These are phyloP conservation scores for Malus hybrid DNA, from an alignment of 331 rosid genomes.

Conservation along the genomic window DNA sequence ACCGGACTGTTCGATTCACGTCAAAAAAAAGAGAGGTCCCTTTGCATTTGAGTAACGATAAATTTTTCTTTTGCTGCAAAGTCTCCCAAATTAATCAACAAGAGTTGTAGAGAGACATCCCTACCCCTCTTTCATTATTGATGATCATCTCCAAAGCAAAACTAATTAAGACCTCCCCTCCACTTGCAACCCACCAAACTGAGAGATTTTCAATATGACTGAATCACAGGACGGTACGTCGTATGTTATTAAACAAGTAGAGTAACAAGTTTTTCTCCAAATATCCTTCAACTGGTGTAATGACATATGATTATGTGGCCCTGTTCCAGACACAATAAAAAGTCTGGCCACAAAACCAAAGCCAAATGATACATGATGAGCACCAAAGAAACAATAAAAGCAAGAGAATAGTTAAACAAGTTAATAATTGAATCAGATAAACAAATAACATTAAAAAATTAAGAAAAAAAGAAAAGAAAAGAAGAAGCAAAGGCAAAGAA, in stretches of 20 bases:
- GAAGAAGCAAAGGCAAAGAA: background rate
- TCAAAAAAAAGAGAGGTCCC: background rate
- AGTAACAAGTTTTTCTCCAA: too few species aligned
- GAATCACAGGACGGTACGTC: too few species aligned
- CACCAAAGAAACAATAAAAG: background rate
- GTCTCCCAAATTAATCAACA: background rate
- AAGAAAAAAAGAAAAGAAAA: background rate
- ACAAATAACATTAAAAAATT: background rate
- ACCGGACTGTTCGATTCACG: background rate
- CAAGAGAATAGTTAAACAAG: background rate
- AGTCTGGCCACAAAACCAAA: background rate
- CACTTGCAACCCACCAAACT: background rate
- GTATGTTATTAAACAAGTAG: too few species aligned
- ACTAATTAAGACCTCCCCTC: background rate
- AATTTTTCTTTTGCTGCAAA: too few species aligned
- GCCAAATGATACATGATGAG: slow-evolving; percentile 2
- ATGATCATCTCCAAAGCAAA: background rate
- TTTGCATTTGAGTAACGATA: background rate
- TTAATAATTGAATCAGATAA: background rate
- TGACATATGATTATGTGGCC: too few species aligned
- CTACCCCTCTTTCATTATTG: background rate
- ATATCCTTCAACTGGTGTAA: too few species aligned
- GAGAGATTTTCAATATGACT: too few species aligned
- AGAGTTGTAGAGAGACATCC: background rate
- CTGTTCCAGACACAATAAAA: too few species aligned